Conservation (phyloP, 441 rosid genomes). For the Populus hybrid region DNA sequence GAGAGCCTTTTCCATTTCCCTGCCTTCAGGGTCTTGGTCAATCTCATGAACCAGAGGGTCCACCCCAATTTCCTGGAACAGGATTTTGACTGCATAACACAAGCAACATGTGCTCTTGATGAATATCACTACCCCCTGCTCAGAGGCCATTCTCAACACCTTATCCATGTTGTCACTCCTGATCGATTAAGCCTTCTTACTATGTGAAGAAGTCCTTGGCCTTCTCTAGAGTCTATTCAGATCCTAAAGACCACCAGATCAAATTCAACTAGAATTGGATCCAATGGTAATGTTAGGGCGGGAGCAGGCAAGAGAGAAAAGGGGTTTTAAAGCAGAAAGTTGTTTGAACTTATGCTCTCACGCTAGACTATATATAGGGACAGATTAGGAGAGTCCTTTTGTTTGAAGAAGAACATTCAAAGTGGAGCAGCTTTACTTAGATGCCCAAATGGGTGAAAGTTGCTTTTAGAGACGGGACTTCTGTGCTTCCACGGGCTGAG, state of each 20-base stretch:
- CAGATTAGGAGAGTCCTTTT: constrained; percentile 19
- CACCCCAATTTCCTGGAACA: constrained; percentile 80
- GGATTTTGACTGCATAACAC: constrained; percentile 73
- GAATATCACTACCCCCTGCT: constrained; percentile 83
- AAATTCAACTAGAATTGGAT: constrained; percentile 27
- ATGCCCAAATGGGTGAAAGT: constrained; percentile 42
- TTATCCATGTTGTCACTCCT: constrained; percentile 51
- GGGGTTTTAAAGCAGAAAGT: constrained; percentile 32
- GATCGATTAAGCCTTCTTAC: constrained; percentile 12
- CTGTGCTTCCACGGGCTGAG: constrained; percentile 27
- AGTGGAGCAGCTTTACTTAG: constrained; percentile 33
- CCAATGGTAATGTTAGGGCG: constrained; percentile 21
- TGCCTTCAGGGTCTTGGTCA: constrained; percentile 79
- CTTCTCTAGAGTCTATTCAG: constrained; percentile 20
- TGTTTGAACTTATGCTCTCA: constrained; percentile 31
- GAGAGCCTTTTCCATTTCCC: constrained; percentile 86
- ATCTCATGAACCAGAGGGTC: constrained; percentile 62
- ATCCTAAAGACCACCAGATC: constrained; percentile 28
- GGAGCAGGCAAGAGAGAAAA: constrained; percentile 20
- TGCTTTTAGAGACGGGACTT: constrained; percentile 44
- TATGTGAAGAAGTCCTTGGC: constrained; percentile 10
- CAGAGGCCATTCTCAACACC: constrained; percentile 68
- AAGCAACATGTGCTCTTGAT: constrained; percentile 89
- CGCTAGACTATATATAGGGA: constrained; percentile 51
- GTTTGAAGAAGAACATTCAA: constrained; percentile 38